phyloP scores from a whole-genome alignment of 2,329 filamentous ascomycete species.

The Trichoderma aggressivum region DNA sequence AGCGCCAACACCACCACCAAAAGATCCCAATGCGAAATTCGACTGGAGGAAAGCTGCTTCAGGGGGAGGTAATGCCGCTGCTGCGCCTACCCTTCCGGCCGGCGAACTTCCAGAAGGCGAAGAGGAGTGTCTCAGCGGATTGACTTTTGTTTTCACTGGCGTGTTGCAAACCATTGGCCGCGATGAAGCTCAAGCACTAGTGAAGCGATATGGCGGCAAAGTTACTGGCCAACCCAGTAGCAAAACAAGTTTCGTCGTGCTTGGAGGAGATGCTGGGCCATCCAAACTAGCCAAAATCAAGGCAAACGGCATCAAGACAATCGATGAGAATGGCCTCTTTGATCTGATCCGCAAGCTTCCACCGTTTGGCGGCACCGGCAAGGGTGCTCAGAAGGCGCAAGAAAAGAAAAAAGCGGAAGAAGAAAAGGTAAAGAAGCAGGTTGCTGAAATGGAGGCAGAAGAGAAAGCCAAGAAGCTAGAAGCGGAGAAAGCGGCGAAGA shows the following conservation, averaged over 20 bases:
- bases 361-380: constrained; percentile 80
- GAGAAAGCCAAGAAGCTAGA: constrained; percentile 61
- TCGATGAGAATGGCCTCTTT: constrained; percentile 90
- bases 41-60: constrained; percentile 65
- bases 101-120: constrained; percentile 76
- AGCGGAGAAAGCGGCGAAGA: constrained; percentile 49
- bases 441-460: constrained; percentile 79
- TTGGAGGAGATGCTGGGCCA: constrained; percentile 87
- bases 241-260: constrained; percentile 90
- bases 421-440: constrained; percentile 74
- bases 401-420: constrained; percentile 84
- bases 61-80: constrained; percentile 58
- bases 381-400: constrained; percentile 79
- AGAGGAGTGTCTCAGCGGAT: constrained; percentile 83
- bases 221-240: constrained; percentile 80
- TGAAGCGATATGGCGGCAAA: constrained; percentile 93
- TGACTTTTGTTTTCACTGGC: constrained; percentile 95
- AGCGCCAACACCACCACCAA: constrained; percentile 77
- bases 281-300: constrained; percentile 87
- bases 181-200: constrained; percentile 78
- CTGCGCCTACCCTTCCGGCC: constrained; percentile 58
- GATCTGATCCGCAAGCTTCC: constrained; percentile 78
- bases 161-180: constrained; percentile 75
- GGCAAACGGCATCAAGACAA: constrained; percentile 78
- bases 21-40: constrained; percentile 70